Evolutionary conservation across 2,329 filamentous ascomycete genomes (phyloP).

Genomic region (Davidsoniella neocaledoniae): DNA sequence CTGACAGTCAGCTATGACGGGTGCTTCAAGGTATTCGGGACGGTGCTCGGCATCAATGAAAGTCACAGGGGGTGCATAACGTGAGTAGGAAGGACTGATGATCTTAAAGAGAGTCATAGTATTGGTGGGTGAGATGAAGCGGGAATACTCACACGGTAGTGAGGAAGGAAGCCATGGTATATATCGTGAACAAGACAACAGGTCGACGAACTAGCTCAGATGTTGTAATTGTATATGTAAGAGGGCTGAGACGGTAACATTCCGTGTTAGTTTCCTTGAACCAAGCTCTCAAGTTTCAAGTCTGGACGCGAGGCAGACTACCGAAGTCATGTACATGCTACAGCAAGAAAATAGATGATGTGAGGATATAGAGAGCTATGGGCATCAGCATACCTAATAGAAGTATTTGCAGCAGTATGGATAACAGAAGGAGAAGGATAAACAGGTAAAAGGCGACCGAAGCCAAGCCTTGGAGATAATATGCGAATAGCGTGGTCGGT

Average conservation of each 20-base stretch:
- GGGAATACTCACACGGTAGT: conserved; percentile 25
- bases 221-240: conserved; percentile 2
- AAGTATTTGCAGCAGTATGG: background rate
- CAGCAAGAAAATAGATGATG: background rate
- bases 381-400: background rate
- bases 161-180: conserved; percentile 25
- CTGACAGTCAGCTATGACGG: conserved; percentile 3
- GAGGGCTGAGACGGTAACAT: background rate
- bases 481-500: background rate
- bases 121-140: conserved; percentile 3
- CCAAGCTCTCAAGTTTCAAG: background rate
- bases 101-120: conserved; percentile 12
- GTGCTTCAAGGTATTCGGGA: background rate
- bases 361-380: too few species aligned
- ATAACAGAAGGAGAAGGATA: conserved; percentile 2
- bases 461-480: background rate
- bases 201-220: background rate
- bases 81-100: background rate
- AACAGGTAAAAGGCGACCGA: background rate
- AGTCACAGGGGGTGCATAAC: background rate
- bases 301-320: background rate
- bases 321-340: background rate
- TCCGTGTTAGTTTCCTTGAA: background rate
- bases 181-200: background rate
- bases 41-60: conserved; percentile 1